phyloP scores from a whole-genome alignment of 78 protist species.

The Dictyostelium firmibasis region DNA sequence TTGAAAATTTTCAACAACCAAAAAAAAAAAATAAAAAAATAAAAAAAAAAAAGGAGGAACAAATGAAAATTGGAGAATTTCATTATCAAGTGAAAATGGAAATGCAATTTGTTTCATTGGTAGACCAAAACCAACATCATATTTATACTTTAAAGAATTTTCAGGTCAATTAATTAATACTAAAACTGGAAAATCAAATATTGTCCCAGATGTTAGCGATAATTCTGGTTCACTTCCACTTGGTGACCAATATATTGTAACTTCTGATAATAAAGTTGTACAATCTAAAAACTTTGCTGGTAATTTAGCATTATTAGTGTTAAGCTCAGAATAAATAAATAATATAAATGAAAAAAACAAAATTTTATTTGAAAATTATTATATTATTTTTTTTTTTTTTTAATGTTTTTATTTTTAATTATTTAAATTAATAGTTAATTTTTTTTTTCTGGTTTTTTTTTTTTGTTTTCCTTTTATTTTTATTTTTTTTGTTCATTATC shows the following conservation, averaged over 20 bases:
- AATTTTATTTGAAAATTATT: no score
- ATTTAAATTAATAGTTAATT: neutral
- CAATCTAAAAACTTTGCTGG: neutral
- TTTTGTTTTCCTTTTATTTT: neutral
- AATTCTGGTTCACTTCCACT: neutral
- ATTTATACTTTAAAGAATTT: constrained; percentile 29
- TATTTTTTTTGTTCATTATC: neutral
- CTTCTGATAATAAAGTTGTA: neutral
- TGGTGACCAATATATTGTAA: constrained; percentile 20
- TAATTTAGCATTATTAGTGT: neutral
- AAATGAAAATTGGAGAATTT: constrained; percentile 32
- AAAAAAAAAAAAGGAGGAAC: constrained; percentile 8
- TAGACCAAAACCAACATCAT: constrained; percentile 39
- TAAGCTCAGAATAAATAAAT: neutral
- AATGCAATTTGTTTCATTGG: constrained; percentile 7
- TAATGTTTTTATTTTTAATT: no score
- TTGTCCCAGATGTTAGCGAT: neutral
- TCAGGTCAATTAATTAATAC: neutral
- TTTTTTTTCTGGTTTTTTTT: neutral
- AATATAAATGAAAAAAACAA: neutral
- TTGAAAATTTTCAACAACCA: no score
- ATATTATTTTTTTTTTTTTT: no score
- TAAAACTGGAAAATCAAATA: neutral
- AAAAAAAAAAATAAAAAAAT: no score
- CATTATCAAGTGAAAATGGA: neutral